Percentiles rank a stretch among this genome's conserved stretches.
Evolutionary conservation across 371 early-diverging fungal species (phyloP).

Genomic region (Zychaea mexicana): DNA sequence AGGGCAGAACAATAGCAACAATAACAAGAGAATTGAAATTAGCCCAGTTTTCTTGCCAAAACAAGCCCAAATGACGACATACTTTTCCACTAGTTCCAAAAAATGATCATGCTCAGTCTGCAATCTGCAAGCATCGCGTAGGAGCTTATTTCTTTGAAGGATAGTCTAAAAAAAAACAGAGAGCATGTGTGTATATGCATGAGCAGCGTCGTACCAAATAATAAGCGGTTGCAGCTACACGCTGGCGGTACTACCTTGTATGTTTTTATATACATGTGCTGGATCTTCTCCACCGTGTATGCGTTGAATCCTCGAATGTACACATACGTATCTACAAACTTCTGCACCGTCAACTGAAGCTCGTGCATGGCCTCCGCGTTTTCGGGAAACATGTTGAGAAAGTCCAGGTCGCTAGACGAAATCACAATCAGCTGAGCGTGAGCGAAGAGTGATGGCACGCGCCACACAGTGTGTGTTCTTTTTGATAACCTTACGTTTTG

Average conservation of each 20-base stretch:
- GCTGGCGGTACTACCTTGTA: slow-evolving; percentile 46
- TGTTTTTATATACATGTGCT: slow-evolving; percentile 59
- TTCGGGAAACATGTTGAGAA: slow-evolving; percentile 57
- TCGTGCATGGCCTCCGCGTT: slow-evolving; percentile 53
- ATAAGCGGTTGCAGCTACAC: no score
- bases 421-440: slow-evolving; percentile 7
- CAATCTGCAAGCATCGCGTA: slow-evolving; percentile 44
- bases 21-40: background rate
- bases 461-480: background rate
- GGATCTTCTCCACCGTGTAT: slow-evolving; percentile 59
- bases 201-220: no score
- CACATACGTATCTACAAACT: slow-evolving; percentile 64
- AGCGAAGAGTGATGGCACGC: background rate
- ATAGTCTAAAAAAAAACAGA: slow-evolving; percentile 33
- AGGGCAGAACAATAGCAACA: background rate
- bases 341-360: slow-evolving; percentile 47
- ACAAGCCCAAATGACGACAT: slow-evolving; percentile 11
- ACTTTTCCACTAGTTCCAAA: slow-evolving; percentile 66
- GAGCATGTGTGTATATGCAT: no score
- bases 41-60: background rate
- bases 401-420: slow-evolving; percentile 56
- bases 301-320: slow-evolving; percentile 63
- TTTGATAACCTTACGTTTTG: slow-evolving; percentile 41
- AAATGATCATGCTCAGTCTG: slow-evolving; percentile 60
- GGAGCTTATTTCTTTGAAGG: slow-evolving; percentile 37